Conservation (phyloP, 2,329 filamentous ascomycete genomes). For the Cytospora piceae region DNA sequence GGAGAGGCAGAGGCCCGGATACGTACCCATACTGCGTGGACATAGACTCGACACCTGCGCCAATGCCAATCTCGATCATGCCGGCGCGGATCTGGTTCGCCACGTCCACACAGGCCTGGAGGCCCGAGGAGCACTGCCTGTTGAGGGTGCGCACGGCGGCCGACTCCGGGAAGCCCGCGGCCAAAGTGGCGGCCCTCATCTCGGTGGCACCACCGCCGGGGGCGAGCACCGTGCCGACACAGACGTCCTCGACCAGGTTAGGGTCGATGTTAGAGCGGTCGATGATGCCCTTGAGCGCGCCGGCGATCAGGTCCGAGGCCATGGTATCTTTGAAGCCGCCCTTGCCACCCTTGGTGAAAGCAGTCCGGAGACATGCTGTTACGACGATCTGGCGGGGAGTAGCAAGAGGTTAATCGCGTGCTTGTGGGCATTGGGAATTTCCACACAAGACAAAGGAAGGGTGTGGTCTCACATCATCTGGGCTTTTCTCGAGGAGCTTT, state of each 20-base stretch:
- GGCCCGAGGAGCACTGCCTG: constrained; percentile 89
- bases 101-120: constrained; percentile 91
- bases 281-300: constrained; percentile 80
- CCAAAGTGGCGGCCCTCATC: constrained; percentile 89
- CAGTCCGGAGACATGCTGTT: constrained; percentile 86
- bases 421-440: not conserved
- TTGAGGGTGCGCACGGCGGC: constrained; percentile 88
- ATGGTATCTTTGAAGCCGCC: constrained; percentile 95
- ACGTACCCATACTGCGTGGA: constrained; percentile 83
- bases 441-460: not conserved
- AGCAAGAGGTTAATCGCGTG: not conserved
- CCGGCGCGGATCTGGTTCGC: constrained; percentile 88
- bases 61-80: constrained; percentile 95
- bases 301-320: constrained; percentile 82
- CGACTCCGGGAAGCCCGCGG: constrained; percentile 85
- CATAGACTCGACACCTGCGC: constrained; percentile 97
- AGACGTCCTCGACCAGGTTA: constrained; percentile 84
- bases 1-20: not conserved
- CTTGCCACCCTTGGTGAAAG: constrained; percentile 91
- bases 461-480: constrained; percentile 62
- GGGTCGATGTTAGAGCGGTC: constrained; percentile 89
- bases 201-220: constrained; percentile 95
- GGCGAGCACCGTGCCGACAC: constrained; percentile 87
- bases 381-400: constrained; percentile 70
- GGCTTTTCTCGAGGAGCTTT: constrained; percentile 66